These are phyloP conservation scores for Artomyces pyxidatus DNA, from an alignment of 768 basidiomycete species.

Conservation along the genomic window DNA sequence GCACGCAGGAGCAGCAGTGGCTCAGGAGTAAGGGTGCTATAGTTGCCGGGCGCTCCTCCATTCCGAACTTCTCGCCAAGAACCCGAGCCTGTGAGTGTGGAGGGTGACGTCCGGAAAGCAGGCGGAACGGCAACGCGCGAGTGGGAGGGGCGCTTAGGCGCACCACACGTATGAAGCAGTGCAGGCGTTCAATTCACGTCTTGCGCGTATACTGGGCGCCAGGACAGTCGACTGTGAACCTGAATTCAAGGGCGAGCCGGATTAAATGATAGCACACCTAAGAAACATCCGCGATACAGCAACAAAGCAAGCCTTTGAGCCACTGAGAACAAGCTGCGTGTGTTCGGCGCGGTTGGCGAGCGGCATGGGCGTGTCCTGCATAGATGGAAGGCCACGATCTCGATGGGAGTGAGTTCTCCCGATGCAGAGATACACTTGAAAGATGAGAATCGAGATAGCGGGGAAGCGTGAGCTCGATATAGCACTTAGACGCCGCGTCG, in stretches of 20 bases:
- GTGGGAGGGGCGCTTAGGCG: background rate
- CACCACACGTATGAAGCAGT: background rate
- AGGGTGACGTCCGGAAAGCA: background rate
- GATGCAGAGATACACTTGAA: conserved; percentile 9
- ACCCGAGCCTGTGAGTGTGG: too few relatives aligned
- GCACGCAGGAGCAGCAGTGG: too few relatives aligned
- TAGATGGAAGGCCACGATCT: background rate
- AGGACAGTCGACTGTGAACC: too few relatives aligned
- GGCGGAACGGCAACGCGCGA: background rate
- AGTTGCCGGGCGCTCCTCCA: too few relatives aligned
- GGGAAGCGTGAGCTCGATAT: conserved; percentile 8
- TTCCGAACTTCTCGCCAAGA: too few relatives aligned
- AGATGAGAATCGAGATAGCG: conserved; percentile 1
- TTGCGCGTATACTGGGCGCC: too few relatives aligned
- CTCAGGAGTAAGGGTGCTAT: too few relatives aligned
- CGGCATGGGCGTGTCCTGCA: conserved; percentile 7
- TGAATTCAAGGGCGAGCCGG: too few relatives aligned
- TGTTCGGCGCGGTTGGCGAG: conserved; percentile 4
- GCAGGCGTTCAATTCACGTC: background rate
- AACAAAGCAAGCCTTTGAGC: too few relatives aligned
- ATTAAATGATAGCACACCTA: too few relatives aligned
- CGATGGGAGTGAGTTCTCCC: conserved; percentile 4
- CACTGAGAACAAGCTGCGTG: too few relatives aligned
- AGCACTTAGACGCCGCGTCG: conserved; percentile 3
- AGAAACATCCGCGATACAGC: too few relatives aligned